These are phyloP conservation scores for Cladosporium sp. DNA, from an alignment of 2,329 filamentous ascomycete genomes.

Conservation along the genomic window DNA sequence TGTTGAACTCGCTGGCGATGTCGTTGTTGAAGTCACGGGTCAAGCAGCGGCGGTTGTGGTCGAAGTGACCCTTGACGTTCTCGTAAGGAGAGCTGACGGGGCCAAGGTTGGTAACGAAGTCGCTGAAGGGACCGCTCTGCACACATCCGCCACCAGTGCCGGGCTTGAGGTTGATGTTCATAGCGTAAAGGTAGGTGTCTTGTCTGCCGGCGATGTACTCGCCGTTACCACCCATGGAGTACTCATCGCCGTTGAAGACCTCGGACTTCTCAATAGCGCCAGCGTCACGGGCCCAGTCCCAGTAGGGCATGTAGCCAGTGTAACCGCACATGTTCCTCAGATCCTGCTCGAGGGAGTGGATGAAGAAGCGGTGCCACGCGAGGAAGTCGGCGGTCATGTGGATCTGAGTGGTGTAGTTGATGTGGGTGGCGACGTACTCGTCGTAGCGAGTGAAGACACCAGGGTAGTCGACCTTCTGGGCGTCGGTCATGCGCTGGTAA, in stretches of 20 bases:
- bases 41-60: conserved; percentile 17
- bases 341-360: conserved; percentile 36
- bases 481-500: conserved; percentile 6
- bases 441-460: conserved; percentile 19
- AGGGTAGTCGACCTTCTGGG: conserved; percentile 11
- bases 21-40: conserved; percentile 32
- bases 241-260: conserved; percentile 51
- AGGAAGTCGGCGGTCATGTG: conserved; percentile 29
- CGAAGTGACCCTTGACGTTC: conserved; percentile 17
- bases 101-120: conserved; percentile 29
- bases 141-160: conserved; percentile 54
- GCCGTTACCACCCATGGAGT: conserved; percentile 30
- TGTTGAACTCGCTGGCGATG: conserved; percentile 13
- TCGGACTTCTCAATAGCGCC: conserved; percentile 40
- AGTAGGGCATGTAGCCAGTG: conserved; percentile 41
- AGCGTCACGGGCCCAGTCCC: conserved; percentile 49
- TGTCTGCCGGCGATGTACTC: conserved; percentile 14
- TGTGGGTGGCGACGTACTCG: conserved; percentile 19
- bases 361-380: conserved; percentile 36
- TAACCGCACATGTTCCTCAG: conserved; percentile 36
- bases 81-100: conserved; percentile 15
- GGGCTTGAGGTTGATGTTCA: conserved; percentile 47
- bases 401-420: conserved; percentile 17
- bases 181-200: conserved; percentile 37
- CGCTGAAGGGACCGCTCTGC: conserved; percentile 46